phyloP scores from a whole-genome alignment of 495 filamentous ascomycete species.

The Pseudoneurospora amorphoporcata region DNA sequence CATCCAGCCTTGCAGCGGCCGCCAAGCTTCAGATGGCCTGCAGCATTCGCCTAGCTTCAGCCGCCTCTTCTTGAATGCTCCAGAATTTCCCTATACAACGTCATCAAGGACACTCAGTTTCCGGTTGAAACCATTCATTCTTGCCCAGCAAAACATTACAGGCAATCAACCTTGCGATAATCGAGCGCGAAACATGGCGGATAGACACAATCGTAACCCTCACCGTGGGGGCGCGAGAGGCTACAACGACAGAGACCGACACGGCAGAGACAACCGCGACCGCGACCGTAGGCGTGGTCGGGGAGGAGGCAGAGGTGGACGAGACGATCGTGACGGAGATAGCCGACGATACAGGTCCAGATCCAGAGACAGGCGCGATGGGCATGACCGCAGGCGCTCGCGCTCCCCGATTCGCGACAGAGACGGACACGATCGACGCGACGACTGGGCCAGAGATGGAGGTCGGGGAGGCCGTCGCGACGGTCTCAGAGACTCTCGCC shows the following conservation, averaged over 20 bases:
- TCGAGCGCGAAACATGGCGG: background rate
- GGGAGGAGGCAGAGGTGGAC: background rate
- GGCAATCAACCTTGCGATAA: background rate
- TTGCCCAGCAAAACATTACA: background rate
- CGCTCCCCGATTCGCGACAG: slow-evolving; percentile 27
- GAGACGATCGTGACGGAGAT: slow-evolving; percentile 17
- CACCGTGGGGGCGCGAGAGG: background rate
- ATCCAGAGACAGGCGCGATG: slow-evolving; percentile 24
- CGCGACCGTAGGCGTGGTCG: slow-evolving; percentile 13
- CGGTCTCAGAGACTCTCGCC: background rate
- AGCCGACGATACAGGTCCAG: slow-evolving; percentile 28
- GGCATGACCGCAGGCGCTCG: slow-evolving; percentile 15
- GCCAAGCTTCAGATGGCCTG: background rate
- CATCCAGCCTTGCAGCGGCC: background rate
- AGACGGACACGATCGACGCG: slow-evolving; percentile 21
- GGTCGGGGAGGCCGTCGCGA: slow-evolving; percentile 6
- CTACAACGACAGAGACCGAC: slow-evolving; percentile 21
- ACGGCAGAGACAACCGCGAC: slow-evolving; percentile 18
- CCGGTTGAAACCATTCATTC: background rate
- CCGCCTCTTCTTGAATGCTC: background rate
- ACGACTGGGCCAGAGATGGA: slow-evolving; percentile 6
- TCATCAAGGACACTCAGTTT: background rate
- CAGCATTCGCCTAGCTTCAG: background rate
- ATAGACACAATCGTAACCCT: background rate
- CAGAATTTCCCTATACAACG: background rate